Evolutionary conservation across 2,329 filamentous ascomycete species (phyloP).

Genomic region (Xylaria sp.): DNA sequence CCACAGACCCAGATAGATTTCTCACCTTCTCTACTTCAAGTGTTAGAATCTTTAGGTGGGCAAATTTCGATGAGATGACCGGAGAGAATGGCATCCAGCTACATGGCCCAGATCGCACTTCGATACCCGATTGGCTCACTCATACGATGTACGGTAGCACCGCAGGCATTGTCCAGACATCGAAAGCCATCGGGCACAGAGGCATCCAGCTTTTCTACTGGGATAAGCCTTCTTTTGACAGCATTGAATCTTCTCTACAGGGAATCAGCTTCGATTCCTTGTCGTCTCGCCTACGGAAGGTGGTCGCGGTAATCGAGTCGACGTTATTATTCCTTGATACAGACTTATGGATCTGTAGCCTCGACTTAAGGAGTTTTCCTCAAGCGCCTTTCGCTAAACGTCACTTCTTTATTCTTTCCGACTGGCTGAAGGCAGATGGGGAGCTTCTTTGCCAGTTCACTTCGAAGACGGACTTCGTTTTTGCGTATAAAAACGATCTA

Average conservation of each 20-base stretch:
- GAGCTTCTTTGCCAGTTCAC: constrained; percentile 34
- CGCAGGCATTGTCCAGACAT: constrained; percentile 23
- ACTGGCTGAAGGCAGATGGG: constrained; percentile 37
- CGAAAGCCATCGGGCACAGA: constrained; percentile 21
- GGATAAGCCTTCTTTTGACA: not conserved
- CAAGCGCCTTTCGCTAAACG: constrained; percentile 35
- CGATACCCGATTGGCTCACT: constrained; percentile 19
- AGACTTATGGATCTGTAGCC: constrained; percentile 38
- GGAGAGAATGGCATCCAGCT: constrained; percentile 18
- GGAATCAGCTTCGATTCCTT: constrained; percentile 24
- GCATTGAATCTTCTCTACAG: constrained; percentile 16
- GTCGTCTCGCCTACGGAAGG: constrained; percentile 26
- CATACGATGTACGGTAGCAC: constrained; percentile 17
- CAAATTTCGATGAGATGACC: constrained; percentile 29
- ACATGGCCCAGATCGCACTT: constrained; percentile 10
- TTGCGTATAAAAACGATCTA: constrained; percentile 33
- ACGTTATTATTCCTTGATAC: constrained; percentile 35
- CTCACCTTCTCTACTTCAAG: constrained; percentile 27
- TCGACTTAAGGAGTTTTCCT: constrained; percentile 35
- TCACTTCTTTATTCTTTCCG: constrained; percentile 38
- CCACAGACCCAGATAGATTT: constrained; percentile 24
- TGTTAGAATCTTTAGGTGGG: constrained; percentile 31
- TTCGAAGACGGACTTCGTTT: constrained; percentile 34
- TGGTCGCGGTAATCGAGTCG: constrained; percentile 33
- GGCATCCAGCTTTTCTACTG: constrained; percentile 32